Base-by-base conservation (phyloP, 2,329 filamentous ascomycete genomes). In the Aspergillus novoparasiticus region DNA sequence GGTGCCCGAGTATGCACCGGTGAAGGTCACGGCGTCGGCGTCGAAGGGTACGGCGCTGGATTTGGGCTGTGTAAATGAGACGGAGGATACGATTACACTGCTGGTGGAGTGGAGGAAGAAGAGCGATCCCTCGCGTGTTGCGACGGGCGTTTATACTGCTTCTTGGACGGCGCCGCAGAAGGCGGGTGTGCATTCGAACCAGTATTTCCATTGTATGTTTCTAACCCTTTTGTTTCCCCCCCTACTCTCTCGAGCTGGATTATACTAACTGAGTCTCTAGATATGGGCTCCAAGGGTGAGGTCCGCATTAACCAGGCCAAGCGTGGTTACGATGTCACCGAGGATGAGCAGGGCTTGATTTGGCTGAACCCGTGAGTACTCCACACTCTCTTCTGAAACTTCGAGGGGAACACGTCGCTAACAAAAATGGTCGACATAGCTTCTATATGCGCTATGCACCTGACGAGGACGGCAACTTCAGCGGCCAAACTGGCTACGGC, bases 371-470 rank as follows among this genome's bases (percentile, higher is more conserved):
- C 94, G 76, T 86, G 77, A 75, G 84, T 81, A 5, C 1, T n/a
- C 46, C 19, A 41, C 8, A 26, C 54, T 43, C 19, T 26, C 21
- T 23, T 26, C 3, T 23, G 8, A 5, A 23, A 14, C 14, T 1
- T 5, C 23, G 21, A 48, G 45, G 23, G 19, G 2, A 19, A 11
- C 4, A 8, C n/a, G 21, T 10, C n/a, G 55, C 19, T 61, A 53
- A 61, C 36, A 8, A 41, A n/a, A 28, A 28, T 28, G 26, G 26
- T 10, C 19, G 6, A 4, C 12, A 4, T 50, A 85, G 83, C 16
- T 96, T 96, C 80, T 96, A 96, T 81, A 96, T 96, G 93, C 90
- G 90, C 72, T 97, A 97, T 73, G 92, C 93, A 14, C 93, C 94
- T 23, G 93, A 97, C 73, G 94, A 97, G 81, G 92, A 96, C 78